Evolutionary conservation across 176 grass and related monocot species (phyloP).

Genomic region (Oryza officinalis): DNA sequence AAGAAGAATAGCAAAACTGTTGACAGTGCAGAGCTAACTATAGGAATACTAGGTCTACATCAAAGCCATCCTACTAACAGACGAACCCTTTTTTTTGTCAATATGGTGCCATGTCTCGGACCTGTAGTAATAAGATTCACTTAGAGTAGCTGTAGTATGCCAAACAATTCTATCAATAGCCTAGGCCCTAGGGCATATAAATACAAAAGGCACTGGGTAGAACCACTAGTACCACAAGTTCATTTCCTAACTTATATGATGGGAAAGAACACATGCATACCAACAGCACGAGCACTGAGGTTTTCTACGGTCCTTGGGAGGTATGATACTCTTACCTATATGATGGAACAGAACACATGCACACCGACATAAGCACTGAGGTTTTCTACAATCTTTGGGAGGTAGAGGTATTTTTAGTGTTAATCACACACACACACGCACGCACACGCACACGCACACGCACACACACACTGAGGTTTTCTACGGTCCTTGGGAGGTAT

Average conservation of each 20-base stretch:
- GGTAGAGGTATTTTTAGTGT: background rate
- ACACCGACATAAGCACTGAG: background rate
- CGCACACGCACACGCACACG: too few relatives aligned
- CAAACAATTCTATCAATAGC: background rate
- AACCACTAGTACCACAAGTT: background rate
- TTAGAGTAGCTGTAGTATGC: background rate
- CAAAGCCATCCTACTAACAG: background rate
- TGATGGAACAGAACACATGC: background rate
- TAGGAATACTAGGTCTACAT: background rate
- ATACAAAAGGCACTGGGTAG: background rate
- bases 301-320: background rate
- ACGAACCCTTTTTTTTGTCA: background rate
- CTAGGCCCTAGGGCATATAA: background rate
- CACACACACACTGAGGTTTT: background rate
- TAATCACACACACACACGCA: background rate
- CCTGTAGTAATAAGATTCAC: conserved; percentile 2
- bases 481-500: background rate
- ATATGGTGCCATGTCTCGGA: background rate
- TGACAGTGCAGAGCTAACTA: background rate
- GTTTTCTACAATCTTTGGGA: background rate
- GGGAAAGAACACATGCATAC: background rate
- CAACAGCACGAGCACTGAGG: background rate
- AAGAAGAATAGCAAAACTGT: background rate
- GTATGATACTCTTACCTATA: background rate
- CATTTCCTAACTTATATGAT: conserved; percentile 1